Evolutionary conservation across 2,329 filamentous ascomycete genomes (phyloP).

Genomic region (Monascus ruber): DNA sequence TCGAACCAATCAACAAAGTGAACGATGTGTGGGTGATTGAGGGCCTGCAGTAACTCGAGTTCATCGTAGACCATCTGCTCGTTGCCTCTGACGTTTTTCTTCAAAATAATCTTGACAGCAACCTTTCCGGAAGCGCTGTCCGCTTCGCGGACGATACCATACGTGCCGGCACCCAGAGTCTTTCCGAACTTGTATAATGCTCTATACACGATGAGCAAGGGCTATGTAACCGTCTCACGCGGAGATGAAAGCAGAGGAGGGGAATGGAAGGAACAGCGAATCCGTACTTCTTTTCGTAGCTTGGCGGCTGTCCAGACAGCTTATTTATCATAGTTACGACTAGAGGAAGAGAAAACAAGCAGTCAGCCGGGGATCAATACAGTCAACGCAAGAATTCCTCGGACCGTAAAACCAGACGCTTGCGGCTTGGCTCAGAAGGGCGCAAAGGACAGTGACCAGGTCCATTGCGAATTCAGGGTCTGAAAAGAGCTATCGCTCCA

Average conservation of each 20-base stretch:
- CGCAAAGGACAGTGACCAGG: background rate
- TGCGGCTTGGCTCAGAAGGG: conserved; percentile 2
- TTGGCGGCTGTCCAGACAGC: conserved; percentile 91
- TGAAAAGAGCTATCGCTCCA: no score
- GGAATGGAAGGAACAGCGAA: background rate
- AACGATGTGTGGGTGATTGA: conserved; percentile 93
- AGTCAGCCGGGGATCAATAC: background rate
- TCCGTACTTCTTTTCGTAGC: conserved; percentile 91
- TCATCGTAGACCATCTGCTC: conserved; percentile 99
- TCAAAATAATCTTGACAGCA: conserved; percentile 96
- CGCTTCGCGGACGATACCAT: conserved; percentile 94
- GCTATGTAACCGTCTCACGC: background rate
- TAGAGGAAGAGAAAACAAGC: conserved; percentile 24
- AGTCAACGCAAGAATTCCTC: background rate
- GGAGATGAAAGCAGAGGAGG: conserved; percentile 1
- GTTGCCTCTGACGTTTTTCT: conserved; percentile 98
- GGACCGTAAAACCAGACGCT: conserved; percentile 5
- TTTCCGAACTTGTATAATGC: conserved; percentile 83
- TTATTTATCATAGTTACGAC: conserved; percentile 88
- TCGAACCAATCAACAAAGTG: conserved; percentile 98
- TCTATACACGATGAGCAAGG: conserved; percentile 35
- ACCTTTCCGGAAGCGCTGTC: conserved; percentile 76
- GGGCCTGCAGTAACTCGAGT: conserved; percentile 78
- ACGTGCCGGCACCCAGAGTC: conserved; percentile 91
- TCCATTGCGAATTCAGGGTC: background rate